Percentiles rank a stretch among this genome's conserved stretches.
phyloP scores from a whole-genome alignment of 228 moss, liverwort and hornwort genomes.

The Sphagnum magellanicum region DNA sequence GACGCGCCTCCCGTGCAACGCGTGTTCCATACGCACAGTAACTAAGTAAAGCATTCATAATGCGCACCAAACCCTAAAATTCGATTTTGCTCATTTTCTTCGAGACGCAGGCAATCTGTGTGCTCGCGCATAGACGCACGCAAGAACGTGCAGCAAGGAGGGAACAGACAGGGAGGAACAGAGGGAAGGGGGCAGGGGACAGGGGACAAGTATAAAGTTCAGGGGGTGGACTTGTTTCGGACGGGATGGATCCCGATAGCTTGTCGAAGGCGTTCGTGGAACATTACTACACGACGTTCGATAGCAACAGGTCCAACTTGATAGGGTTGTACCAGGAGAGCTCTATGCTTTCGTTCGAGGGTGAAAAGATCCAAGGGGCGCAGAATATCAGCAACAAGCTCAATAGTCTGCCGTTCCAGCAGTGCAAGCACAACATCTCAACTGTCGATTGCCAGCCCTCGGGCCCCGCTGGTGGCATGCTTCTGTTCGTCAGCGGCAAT shows the following conservation, averaged over 20 bases:
- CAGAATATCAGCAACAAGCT: conserved; percentile 72
- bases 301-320: conserved; percentile 54
- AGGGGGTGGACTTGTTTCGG: no score
- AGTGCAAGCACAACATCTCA: conserved; percentile 83
- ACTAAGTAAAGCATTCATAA: no score
- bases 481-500: conserved; percentile 76
- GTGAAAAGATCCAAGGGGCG: conserved; percentile 80
- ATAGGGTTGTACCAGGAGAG: conserved; percentile 61
- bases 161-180: no score
- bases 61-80: no score
- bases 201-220: no score
- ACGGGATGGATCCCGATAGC: conserved; percentile 64
- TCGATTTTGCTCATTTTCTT: no score
- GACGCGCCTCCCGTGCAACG: no score
- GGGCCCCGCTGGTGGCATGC: conserved; percentile 63
- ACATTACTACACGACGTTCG: conserved; percentile 83
- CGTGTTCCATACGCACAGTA: no score
- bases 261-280: conserved; percentile 80
- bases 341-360: conserved; percentile 88
- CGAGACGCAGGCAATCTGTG: no score
- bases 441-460: conserved; percentile 87
- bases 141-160: no score
- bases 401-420: conserved; percentile 57
- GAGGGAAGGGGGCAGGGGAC: no score
- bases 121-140: no score